Evolutionary conservation across 1,284 basidiomycete species (phyloP).

Genomic region (Cryptococcus sp.): DNA sequence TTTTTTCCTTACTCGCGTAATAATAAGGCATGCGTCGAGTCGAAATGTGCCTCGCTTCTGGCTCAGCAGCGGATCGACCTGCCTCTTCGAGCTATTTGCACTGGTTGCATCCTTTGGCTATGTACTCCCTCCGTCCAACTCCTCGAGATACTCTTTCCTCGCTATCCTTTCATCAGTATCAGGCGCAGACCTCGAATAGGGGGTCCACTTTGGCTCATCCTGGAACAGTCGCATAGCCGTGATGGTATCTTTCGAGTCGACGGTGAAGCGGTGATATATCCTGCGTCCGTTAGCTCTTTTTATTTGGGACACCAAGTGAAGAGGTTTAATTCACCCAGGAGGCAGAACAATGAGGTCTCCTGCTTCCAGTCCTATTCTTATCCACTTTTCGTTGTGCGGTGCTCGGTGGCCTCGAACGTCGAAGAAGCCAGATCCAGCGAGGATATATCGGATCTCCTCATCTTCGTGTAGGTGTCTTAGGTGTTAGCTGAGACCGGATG

Average conservation of each 20-base stretch:
- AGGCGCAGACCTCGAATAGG: conserved; percentile 58
- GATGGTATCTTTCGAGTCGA: conserved; percentile 63
- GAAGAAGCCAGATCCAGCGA: conserved; percentile 76
- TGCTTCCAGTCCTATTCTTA: conserved; percentile 61
- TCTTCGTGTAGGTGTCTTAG: conserved; percentile 80
- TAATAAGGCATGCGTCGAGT: too few relatives aligned
- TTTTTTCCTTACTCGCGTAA: too few relatives aligned
- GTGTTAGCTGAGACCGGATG: not conserved
- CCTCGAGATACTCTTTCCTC: conserved; percentile 58
- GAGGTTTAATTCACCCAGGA: conserved; percentile 50
- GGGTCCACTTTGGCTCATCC: conserved; percentile 83
- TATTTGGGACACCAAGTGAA: not conserved
- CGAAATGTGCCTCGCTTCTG: too few relatives aligned
- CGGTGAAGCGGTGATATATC: conserved; percentile 80
- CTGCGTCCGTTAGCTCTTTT: conserved; percentile 13
- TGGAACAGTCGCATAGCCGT: conserved; percentile 72
- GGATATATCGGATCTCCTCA: conserved; percentile 81
- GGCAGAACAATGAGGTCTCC: conserved; percentile 71
- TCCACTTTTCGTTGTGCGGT: conserved; percentile 58
- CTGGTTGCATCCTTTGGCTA: not conserved
- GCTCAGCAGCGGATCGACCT: too few relatives aligned
- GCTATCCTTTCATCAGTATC: conserved; percentile 60
- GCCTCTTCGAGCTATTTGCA: too few relatives aligned
- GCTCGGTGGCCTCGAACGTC: conserved; percentile 57
- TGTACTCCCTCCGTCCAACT: conserved; percentile 8